Base-by-base conservation (phyloP, 768 basidiomycete species). In the Russula earlei region DNA sequence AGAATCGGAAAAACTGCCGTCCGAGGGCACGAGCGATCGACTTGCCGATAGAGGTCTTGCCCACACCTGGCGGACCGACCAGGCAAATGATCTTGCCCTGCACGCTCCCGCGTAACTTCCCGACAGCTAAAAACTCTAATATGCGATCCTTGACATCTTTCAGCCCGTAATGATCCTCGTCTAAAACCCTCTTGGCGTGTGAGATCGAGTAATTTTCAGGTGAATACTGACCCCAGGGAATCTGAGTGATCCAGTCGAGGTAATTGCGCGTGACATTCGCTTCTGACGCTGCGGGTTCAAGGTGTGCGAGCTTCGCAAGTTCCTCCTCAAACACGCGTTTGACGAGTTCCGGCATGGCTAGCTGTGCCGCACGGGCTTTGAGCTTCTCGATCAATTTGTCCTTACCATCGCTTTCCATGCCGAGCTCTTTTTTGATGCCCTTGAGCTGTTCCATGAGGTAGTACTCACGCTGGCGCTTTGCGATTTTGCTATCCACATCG, bases 21-120 rank as follows among this genome's bases (percentile, higher is more conserved):
- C 86, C 83, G 22, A 99, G 74, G 4, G 95, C 94, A 15, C 92
- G 79, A 0, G 96, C 86, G 49, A 99, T 96, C 2, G 85, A 89
- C 75, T 94, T 94, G 46, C 94, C 95, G 41, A 98, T 96, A 54
- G 83, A 86, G 4, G 95, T 98, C 75, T 98, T 97, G 38, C 95
- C 95, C 4, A 99, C 96, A 67, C 95, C 95, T 3, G 95, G 96
- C 10, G 96, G 96, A 15, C 96, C 96, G 37, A 87, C 91, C 22
- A 99, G 80, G 65, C 93, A 95, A 40, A 98, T 85, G 64, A 99
- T 99, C 75, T 99, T 99, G 63, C 95, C 96, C 66, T 98, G 78
- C 17, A 98, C 92, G 0, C 87, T 92, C 8, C 96, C 96, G 15
- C 93, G 83, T 0, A 95, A 79, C 68, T 94, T 95, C 19, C 93